phyloP scores from a whole-genome alignment of 1,284 basidiomycete genomes.

The Psilocybe mexicana region DNA sequence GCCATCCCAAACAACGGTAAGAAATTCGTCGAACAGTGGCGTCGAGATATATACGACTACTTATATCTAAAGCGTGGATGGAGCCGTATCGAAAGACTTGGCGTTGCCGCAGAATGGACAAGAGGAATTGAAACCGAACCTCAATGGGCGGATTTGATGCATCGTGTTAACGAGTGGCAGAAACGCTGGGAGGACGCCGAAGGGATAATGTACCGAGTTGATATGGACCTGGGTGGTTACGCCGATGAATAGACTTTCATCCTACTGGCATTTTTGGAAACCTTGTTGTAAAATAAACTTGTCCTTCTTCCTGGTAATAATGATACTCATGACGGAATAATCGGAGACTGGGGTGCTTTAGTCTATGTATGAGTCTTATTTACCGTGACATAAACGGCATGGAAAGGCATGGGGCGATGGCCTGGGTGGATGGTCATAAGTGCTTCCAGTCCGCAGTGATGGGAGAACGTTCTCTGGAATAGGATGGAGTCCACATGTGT shows the following conservation, averaged over 20 bases:
- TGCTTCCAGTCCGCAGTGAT: background rate
- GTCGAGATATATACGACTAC: constrained; percentile 37
- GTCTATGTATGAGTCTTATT: too few relatives aligned
- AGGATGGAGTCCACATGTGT: background rate
- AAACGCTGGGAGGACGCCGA: constrained; percentile 39
- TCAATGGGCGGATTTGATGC: constrained; percentile 45
- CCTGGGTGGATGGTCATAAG: background rate
- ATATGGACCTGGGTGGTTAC: constrained; percentile 19
- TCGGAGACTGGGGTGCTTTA: too few relatives aligned
- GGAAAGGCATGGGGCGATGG: background rate
- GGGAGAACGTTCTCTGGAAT: background rate
- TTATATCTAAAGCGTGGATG: constrained; percentile 44
- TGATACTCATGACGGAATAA: background rate
- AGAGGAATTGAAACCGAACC: constrained; percentile 31
- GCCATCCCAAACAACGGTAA: constrained; percentile 42
- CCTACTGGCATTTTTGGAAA: background rate
- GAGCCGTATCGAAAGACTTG: constrained; percentile 43
- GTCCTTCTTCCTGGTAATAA: too few relatives aligned
- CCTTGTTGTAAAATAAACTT: background rate
- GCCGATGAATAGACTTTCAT: background rate
- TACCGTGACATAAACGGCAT: too few relatives aligned
- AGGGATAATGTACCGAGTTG: constrained; percentile 20
- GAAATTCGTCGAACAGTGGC: constrained; percentile 52
- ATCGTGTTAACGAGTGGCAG: constrained; percentile 48
- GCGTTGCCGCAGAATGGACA: constrained; percentile 46